These are phyloP conservation scores for Lasiodiplodia citricola DNA, from an alignment of 2,329 filamentous ascomycete species.

Conservation along the genomic window DNA sequence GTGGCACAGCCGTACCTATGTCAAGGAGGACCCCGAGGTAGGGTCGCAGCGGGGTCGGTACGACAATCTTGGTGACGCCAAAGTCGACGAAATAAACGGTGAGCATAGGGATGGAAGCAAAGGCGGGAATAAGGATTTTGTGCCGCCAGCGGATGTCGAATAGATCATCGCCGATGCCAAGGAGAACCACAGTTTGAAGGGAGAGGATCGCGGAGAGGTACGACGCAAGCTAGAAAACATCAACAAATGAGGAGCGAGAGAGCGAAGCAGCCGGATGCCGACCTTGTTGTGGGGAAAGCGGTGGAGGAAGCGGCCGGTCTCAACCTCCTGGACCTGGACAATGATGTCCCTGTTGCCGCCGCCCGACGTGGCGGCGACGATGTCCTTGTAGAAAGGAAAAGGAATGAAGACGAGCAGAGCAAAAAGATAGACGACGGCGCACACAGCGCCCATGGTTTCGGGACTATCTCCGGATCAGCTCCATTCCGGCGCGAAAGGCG, in stretches of 20 bases:
- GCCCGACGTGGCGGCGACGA: conserved; percentile 91
- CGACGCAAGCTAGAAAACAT: conserved; percentile 73
- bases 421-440: conserved; percentile 89
- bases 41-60: conserved; percentile 82
- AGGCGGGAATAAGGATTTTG: conserved; percentile 96
- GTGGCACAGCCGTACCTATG: conserved; percentile 56
- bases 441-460: conserved; percentile 94
- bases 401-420: conserved; percentile 91
- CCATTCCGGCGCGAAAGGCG: conserved; percentile 16
- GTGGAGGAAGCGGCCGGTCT: conserved; percentile 85
- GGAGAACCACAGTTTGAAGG: conserved; percentile 85
- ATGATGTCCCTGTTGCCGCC: conserved; percentile 91
- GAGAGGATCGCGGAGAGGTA: conserved; percentile 94
- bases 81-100: conserved; percentile 99
- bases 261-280: not conserved
- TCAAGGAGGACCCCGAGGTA: conserved; percentile 87
- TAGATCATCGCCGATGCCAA: conserved; percentile 93
- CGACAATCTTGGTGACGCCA: conserved; percentile 92
- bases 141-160: conserved; percentile 99
- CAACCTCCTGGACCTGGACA: conserved; percentile 72
- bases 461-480: conserved; percentile 58
- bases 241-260: not conserved
- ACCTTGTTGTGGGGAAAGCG: conserved; percentile 92
- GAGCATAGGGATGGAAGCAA: conserved; percentile 90
- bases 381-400: conserved; percentile 97